Conservation (phyloP, 768 basidiomycete genomes). For the Crassisporium funariophilum region DNA sequence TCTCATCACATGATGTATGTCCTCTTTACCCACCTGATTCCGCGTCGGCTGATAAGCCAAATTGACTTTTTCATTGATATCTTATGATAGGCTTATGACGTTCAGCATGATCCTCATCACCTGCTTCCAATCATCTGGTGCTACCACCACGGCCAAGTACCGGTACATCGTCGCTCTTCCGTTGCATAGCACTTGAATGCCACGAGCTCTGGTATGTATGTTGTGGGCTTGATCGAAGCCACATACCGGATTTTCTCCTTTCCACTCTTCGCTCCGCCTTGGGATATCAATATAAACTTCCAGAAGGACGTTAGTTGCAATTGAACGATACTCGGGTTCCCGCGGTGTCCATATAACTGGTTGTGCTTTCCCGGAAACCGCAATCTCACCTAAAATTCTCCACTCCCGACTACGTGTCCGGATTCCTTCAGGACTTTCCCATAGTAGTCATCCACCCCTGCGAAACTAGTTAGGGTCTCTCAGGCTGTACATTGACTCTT, state of each 20-base stretch:
- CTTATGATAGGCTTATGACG: neutral
- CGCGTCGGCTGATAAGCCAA: constrained; percentile 8
- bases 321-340: too few species aligned
- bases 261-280: too few species aligned
- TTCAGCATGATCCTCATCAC: neutral
- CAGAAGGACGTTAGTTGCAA: too few species aligned
- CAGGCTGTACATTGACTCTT: constrained; percentile 10
- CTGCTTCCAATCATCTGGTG: neutral
- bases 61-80: neutral
- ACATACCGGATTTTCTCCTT: too few species aligned
- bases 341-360: too few species aligned
- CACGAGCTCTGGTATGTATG: too few species aligned
- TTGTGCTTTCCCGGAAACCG: constrained; percentile 15
- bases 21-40: neutral
- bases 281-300: too few species aligned
- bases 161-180: too few species aligned
- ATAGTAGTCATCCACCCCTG: constrained; percentile 21
- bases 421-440: constrained; percentile 14
- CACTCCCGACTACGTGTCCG: constrained; percentile 8
- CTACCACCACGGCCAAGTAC: too few species aligned
- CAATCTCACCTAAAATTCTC: constrained; percentile 8
- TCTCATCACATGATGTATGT: constrained; percentile 4
- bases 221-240: too few species aligned
- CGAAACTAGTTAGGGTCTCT: constrained; percentile 5
- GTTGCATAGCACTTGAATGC: too few species aligned